A percentile compares a stretch with the other conserved stretches of the same genome.
These are phyloP conservation scores for Rhodotorula babjevae DNA, from an alignment of 768 basidiomycete genomes.

Conservation along the genomic window DNA sequence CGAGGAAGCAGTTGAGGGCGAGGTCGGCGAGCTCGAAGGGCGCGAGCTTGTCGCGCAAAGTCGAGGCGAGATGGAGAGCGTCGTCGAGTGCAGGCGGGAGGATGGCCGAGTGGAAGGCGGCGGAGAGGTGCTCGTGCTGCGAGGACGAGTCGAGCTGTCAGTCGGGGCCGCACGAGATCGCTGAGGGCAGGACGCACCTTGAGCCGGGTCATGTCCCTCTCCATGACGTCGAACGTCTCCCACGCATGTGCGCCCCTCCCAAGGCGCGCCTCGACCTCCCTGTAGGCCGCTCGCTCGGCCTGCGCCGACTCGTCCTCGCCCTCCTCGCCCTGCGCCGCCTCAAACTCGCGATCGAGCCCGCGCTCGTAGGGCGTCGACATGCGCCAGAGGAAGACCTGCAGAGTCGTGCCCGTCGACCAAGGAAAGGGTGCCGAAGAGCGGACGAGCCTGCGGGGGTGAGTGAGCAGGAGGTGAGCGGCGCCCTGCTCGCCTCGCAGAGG, in stretches of 20 bases:
- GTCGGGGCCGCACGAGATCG: too few relatives aligned
- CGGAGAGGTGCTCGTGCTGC: constrained; percentile 4
- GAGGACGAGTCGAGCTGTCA: too few relatives aligned
- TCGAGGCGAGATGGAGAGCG: neutral
- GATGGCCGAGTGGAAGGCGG: neutral
- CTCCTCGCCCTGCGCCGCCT: neutral
- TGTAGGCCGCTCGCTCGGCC: neutral
- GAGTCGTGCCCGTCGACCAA: neutral
- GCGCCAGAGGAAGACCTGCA: constrained; percentile 2
- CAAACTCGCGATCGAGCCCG: neutral
- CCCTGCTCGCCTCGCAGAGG: neutral
- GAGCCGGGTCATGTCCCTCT: neutral
- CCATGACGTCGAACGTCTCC: neutral
- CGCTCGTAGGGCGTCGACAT: neutral
- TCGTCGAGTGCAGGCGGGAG: neutral
- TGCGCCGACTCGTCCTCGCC: too few relatives aligned
- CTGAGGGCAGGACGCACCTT: too few relatives aligned
- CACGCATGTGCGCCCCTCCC: neutral
- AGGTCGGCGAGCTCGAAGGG: neutral
- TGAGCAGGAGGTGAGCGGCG: neutral
- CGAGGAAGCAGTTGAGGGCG: constrained; percentile 7
- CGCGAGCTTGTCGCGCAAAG: neutral
- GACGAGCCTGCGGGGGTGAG: neutral
- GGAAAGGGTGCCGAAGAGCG: neutral
- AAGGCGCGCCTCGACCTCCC: neutral